Percentiles rank a stretch among this genome's conserved stretches.
These are phyloP conservation scores for Podaxis sp. DNA, from an alignment of 768 basidiomycete species.

Conservation along the genomic window DNA sequence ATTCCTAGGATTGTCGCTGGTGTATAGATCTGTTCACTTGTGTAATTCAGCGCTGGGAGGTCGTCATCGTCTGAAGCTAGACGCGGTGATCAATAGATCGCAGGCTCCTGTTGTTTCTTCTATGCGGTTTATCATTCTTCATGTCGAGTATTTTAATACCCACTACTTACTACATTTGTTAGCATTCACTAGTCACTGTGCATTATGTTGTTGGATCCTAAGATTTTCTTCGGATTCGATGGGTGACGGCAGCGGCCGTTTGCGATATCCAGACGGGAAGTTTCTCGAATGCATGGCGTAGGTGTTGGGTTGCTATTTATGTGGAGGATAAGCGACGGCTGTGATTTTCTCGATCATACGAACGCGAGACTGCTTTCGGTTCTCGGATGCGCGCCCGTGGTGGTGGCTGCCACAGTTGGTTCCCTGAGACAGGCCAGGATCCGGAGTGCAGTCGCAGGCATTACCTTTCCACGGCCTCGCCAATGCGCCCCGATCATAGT, in stretches of 20 bases:
- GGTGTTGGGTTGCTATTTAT: neutral
- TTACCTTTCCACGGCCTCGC: neutral
- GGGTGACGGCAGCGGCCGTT: neutral
- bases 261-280: neutral
- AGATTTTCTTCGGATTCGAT: neutral
- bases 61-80: conserved; percentile 4
- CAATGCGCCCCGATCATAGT: neutral
- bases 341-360: neutral
- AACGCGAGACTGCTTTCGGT: neutral
- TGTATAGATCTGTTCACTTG: conserved; percentile 22
- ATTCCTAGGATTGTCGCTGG: conserved; percentile 30
- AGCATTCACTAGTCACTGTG: neutral
- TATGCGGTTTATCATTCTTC: neutral
- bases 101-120: conserved; percentile 7
- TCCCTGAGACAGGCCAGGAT: neutral
- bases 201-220: neutral
- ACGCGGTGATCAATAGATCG: neutral
- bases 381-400: neutral
- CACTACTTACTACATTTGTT: conserved; percentile 20
- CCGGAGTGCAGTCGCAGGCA: neutral
- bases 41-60: neutral
- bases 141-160: conserved; percentile 27
- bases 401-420: neutral
- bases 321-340: neutral
- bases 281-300: neutral